Conservation (phyloP, 2,329 filamentous ascomycete genomes). For the Arthrobotrys pseudoclavata region DNA sequence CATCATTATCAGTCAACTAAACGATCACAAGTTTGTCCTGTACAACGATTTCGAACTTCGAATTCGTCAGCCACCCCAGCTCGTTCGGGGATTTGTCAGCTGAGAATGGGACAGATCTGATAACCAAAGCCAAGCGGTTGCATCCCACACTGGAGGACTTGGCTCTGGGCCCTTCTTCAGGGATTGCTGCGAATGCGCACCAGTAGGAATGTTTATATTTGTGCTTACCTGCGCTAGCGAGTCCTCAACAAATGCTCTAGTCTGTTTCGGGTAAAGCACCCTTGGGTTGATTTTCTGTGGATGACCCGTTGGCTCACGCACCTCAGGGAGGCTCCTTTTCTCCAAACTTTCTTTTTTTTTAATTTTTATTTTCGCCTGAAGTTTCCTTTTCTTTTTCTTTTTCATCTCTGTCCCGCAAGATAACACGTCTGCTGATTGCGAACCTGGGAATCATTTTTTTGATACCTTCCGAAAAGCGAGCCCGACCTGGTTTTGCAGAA, state of each 20-base stretch:
- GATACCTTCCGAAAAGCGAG: conserved; percentile 56
- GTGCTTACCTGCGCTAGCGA: conserved; percentile 56
- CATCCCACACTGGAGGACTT: conserved; percentile 30
- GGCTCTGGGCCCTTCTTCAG: conserved; percentile 33
- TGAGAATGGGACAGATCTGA: conserved; percentile 41
- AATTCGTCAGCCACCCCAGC: conserved; percentile 28
- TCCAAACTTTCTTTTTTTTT: conserved; percentile 29
- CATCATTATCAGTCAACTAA: conserved; percentile 39
- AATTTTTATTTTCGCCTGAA: conserved; percentile 4
- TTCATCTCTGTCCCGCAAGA: conserved; percentile 14
- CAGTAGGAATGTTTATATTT: conserved; percentile 44
- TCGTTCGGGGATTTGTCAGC: conserved; percentile 40
- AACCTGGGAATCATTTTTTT: conserved; percentile 49
- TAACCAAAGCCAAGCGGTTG: conserved; percentile 38
- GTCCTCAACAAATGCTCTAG: conserved; percentile 25
- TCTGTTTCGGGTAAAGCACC: conserved; percentile 53
- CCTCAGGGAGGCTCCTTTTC: conserved; percentile 40
- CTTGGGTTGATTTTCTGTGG: conserved; percentile 14
- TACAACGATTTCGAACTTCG: conserved; percentile 29
- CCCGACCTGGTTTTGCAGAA: conserved; percentile 38
- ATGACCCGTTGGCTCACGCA: conserved; percentile 39
- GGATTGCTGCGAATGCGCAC: conserved; percentile 38
- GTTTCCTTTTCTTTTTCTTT: conserved; percentile 28
- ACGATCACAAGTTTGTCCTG: conserved; percentile 53
- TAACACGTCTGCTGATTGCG: conserved; percentile 6